Base-by-base conservation (phyloP, 352 stramenopile genomes). In the Globisporangium camurandrum region DNA sequence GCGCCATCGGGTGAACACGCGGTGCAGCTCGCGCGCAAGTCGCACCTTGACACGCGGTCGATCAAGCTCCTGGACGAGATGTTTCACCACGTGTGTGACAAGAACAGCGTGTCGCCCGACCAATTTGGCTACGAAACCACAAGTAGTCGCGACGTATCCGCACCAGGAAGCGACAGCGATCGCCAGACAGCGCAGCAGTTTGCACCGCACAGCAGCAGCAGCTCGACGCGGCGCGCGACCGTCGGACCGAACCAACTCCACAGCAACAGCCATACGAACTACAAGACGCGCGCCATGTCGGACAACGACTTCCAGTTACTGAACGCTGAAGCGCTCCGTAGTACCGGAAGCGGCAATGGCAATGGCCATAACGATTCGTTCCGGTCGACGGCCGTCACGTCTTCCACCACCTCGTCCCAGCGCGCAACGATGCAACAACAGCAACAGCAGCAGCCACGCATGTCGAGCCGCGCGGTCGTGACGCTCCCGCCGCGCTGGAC, bases 51-150 rank as follows among this genome's bases (percentile, higher is more conserved):
- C 5, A 40, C 57, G 46, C 74, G 77, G 26, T 87, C 75, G n/a
- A 40, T 92, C 30, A 78, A 83, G 16, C 56, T 94, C 30, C 60
- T 94, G 0, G 83, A 94, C 48, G 83, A 94, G 37, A 94, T 94
- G 83, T 88, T 87, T 49, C 75, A 86, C 49, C 83, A 94, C 51
- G 80, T 94, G 28, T 89, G 77, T 50, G 63, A 79, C 26, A 85
- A 87, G 46, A 62, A 73, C 28, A 75, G 76, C 1, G 64, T 84
- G 26, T 64, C 73, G 17, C 46, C 26, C 36, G 75, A 86, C 49
- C 67, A 79, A 6, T 49, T 86, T n/a, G 73, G 71, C 26, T 65
- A 75, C 12, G 61, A 77, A 34, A 34, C 30, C 9, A 71, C 80
- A 30, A 31, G 44, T 1, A 12, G 51, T 27, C 27, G 20, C 36